Base-by-base conservation (phyloP, 2,329 filamentous ascomycete genomes). In the Pezicula carpinea region DNA sequence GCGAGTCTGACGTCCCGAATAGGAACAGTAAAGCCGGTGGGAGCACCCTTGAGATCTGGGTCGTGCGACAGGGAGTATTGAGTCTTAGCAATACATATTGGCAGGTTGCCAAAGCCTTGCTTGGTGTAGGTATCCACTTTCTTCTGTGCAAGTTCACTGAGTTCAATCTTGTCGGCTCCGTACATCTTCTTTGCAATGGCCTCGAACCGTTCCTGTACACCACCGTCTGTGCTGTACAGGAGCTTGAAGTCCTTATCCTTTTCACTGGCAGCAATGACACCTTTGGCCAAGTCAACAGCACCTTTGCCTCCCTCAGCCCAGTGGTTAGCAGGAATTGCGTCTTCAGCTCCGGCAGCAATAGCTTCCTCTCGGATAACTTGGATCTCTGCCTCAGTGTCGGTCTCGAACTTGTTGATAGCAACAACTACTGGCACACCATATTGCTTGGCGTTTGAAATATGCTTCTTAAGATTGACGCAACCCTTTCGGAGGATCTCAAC, bases 61-160 rank as follows among this genome's bases (percentile, higher is more conserved):
- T 99, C 90, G 68, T 97, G 92, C 49, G 87, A 93, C 41, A 99
- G 77, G 29, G 89, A 95, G 74, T 99, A 99, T 69, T 99, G 93
- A 13, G 93, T 99, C 83, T 99, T 99, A 53, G 93, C 93, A 55
- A 97, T 81, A 67, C 93, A 99, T 63, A 97, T 96, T 31, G 93
- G 93, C 55, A 99, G 74, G 67, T 96, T 89, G 18, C 86, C 87
- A 61, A 92, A 95, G 39, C 93, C 93, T 69, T 97, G 93, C 64
- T 82, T 82, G 26, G 87, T 91, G 70, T 97, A 99, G 6, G 85
- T 91, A 64, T 96, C 91, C 55, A 97, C 87, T 80, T 99, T 97
- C 73, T 90, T 89, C 73, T 95, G 89, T 0, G 93, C 93, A 43
- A 93, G 77, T 66, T 96, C 90, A 65, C 87, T 95, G 70, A 99